Evolutionary conservation across 768 basidiomycete species (phyloP).

Genomic region (Suillus americanus): DNA sequence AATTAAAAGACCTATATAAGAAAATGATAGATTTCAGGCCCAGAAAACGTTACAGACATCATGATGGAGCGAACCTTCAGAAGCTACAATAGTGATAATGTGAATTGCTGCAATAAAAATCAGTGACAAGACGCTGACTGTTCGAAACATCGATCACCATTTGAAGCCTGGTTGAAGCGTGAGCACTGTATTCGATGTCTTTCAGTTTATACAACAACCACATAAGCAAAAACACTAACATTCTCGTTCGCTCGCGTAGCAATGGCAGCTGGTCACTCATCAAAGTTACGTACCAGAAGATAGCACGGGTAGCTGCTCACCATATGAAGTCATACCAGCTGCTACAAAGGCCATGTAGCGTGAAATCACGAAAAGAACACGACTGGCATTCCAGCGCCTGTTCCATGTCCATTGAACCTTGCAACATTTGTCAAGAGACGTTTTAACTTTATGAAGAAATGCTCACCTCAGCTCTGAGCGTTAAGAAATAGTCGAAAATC

Average conservation of each 20-base stretch:
- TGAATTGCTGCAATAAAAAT: neutral
- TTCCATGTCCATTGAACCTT: slow-evolving; percentile 7
- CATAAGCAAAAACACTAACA: neutral
- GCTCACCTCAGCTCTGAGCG: neutral
- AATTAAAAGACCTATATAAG: neutral
- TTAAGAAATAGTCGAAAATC: slow-evolving; percentile 3
- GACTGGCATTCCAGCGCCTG: neutral
- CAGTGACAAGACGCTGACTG: neutral
- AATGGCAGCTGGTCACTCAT: neutral
- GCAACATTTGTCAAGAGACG: neutral
- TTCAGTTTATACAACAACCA: neutral
- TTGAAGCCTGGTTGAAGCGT: neutral
- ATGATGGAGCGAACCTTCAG: neutral
- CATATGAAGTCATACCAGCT: slow-evolving; percentile 11
- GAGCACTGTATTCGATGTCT: neutral
- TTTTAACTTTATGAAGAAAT: neutral
- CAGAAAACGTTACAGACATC: neutral
- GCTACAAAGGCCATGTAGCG: slow-evolving; percentile 8
- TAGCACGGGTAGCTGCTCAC: neutral
- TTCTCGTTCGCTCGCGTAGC: neutral
- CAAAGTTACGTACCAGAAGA: neutral
- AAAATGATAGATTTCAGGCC: neutral
- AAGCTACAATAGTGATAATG: slow-evolving; percentile 3
- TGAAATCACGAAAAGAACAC: slow-evolving; percentile 5
- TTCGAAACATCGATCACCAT: neutral